Evolutionary conservation across 2,329 filamentous ascomycete species (phyloP).

Genomic region (Microsporum audouinii): DNA sequence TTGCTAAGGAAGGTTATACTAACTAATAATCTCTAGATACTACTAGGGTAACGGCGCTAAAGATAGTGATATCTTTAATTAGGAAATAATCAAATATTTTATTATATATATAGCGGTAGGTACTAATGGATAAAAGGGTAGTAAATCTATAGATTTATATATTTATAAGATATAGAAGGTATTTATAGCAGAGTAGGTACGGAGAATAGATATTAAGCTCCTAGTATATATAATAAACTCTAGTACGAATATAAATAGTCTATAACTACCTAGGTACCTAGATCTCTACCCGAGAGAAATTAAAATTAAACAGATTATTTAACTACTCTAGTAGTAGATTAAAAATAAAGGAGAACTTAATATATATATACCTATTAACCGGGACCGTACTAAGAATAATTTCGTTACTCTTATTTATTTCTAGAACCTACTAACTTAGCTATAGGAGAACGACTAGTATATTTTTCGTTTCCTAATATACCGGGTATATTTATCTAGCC

Average conservation of each 20-base stretch:
- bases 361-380: not conserved
- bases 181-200: not conserved
- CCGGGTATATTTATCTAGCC: not conserved
- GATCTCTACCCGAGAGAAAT: not conserved
- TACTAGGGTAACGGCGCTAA: not conserved
- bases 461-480: slow-evolving; percentile 1
- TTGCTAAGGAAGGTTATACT: not conserved
- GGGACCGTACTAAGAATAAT: not conserved
- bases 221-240: not conserved
- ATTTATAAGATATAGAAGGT: not conserved
- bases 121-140: not conserved
- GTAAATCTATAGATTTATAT: not conserved
- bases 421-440: slow-evolving; percentile 4
- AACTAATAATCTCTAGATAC: not conserved
- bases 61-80: slow-evolving; percentile 2
- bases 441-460: slow-evolving; percentile 12
- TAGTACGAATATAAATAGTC: not conserved
- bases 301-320: not conserved
- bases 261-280: not conserved
- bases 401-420: slow-evolving; percentile 4
- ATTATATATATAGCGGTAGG: not conserved
- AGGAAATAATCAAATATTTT: slow-evolving; percentile 1
- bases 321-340: not conserved
- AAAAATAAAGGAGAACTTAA: not conserved
- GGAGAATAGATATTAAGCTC: not conserved